These are phyloP conservation scores for Saccharum spontaneum DNA, from an alignment of 176 grass and related monocot species.

Conservation along the genomic window DNA sequence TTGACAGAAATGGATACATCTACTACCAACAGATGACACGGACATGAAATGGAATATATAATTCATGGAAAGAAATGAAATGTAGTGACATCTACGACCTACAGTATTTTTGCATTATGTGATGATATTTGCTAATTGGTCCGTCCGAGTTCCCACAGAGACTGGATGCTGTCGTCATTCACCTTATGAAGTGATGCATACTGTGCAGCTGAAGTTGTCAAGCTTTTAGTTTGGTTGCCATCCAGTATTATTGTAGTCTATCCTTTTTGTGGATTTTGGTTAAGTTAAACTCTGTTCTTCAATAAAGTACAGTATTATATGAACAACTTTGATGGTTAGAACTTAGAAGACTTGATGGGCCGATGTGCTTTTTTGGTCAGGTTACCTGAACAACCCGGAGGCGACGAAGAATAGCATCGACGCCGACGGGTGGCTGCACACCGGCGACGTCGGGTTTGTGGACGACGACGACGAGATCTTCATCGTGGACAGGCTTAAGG, in stretches of 20 bases:
- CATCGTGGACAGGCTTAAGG: slow-evolving; percentile 80
- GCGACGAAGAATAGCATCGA: slow-evolving; percentile 67
- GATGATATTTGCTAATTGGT: too few relatives aligned
- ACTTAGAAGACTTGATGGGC: not conserved
- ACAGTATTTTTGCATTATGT: not conserved
- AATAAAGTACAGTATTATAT: not conserved
- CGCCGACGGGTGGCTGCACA: slow-evolving; percentile 66
- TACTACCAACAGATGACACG: not conserved
- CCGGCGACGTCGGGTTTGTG: slow-evolving; percentile 66
- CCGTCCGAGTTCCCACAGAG: too few relatives aligned
- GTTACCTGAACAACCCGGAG: slow-evolving; percentile 72
- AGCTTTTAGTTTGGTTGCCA: not conserved
- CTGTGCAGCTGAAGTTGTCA: not conserved
- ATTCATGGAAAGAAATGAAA: too few relatives aligned
- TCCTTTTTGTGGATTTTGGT: not conserved
- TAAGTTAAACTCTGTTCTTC: not conserved
- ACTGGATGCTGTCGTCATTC: not conserved
- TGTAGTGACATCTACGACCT: not conserved
- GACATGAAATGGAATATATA: too few relatives aligned
- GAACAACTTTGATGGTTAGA: not conserved
- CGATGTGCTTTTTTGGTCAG: slow-evolving; percentile 6
- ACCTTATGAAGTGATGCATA: not conserved
- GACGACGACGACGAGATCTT: slow-evolving; percentile 86
- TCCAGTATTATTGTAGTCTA: not conserved
- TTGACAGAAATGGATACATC: not conserved